Evolutionary conservation across 2,329 filamentous ascomycete genomes (phyloP).

Genomic region (Pseudogymnoascus sp.): DNA sequence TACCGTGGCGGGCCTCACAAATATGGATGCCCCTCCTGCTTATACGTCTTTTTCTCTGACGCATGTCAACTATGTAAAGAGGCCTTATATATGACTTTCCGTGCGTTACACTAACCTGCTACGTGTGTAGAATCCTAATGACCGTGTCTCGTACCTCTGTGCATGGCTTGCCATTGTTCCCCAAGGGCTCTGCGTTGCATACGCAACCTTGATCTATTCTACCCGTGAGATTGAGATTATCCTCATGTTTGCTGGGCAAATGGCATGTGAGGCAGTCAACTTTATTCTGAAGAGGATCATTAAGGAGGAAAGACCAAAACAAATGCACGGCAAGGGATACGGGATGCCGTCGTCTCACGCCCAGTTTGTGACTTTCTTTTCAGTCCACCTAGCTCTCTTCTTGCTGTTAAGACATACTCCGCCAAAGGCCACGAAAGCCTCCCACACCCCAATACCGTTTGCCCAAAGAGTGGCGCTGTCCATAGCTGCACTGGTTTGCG

Average conservation of each 20-base stretch:
- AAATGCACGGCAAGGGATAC: slow-evolving; percentile 84
- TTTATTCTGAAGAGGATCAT: slow-evolving; percentile 83
- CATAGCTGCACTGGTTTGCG: slow-evolving; percentile 50
- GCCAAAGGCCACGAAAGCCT: slow-evolving; percentile 26
- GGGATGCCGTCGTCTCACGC: slow-evolving; percentile 96
- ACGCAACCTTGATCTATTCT: slow-evolving; percentile 82
- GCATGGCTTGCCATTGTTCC: slow-evolving; percentile 92
- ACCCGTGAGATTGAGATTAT: slow-evolving; percentile 83
- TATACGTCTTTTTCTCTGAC: slow-evolving; percentile 88
- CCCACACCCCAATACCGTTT: slow-evolving; percentile 49
- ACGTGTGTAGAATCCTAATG: slow-evolving; percentile 64
- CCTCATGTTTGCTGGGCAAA: slow-evolving; percentile 85
- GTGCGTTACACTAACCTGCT: background rate
- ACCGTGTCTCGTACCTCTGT: slow-evolving; percentile 76
- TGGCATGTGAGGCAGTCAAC: slow-evolving; percentile 86
- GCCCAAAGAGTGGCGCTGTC: slow-evolving; percentile 49
- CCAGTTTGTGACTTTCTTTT: slow-evolving; percentile 91
- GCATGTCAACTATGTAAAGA: slow-evolving; percentile 88
- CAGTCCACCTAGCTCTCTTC: slow-evolving; percentile 75
- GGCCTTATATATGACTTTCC: slow-evolving; percentile 5
- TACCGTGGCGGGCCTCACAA: slow-evolving; percentile 4
- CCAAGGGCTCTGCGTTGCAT: slow-evolving; percentile 82
- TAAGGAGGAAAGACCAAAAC: slow-evolving; percentile 79
- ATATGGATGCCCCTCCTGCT: slow-evolving; percentile 39
- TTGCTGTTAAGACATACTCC: slow-evolving; percentile 71